Evolutionary conservation across 129 eudicot genomes (phyloP), one percentile per base, ranked within the genome.

Genomic region (Dittrichia graveolens): DNA sequence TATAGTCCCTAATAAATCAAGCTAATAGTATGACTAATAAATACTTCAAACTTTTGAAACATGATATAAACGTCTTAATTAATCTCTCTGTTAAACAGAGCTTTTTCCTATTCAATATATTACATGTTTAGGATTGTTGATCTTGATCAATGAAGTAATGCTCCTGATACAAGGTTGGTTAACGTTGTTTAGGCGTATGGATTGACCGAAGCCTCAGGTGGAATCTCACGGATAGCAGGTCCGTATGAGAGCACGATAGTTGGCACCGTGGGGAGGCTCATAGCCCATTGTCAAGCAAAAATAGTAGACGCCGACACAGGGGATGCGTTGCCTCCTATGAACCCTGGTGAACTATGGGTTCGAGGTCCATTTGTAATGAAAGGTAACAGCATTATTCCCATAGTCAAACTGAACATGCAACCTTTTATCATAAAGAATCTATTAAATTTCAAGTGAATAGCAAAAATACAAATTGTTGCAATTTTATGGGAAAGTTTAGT

Each of bases 291-390:
- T 49, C 62, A 82, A 65, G 96, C 86, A 14, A 89, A 82, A 71
- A 84, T 89, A 37, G 86, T 89, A 39, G 96, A 89, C 82, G 83
- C 85, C 8, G 14, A 61, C 48, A 79, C 82, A 1, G 96, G 87
- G 19, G 47, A 61, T 53, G 43, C 47, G 44, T 75, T 89, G 83
- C 87, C 89, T 57, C 91, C 96, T 48, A 67, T 67, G 57, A 69
- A 75, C 77, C 83, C 59, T 52, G 96, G 96, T 67, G 96, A 89
- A 69, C 87, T 86, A 46, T 89, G 87, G 96, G 71, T 89, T 18
- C 77, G 80, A 84, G 89, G 96, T 24, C 87, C 96, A n/a, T 56
- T 13, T 18, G 24, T 85, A 19, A 85, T 85, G 96, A 67, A 86
- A 81, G 96, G 95, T 85, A 75, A 49, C n/a, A 52, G 18, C 5